Evolutionary conservation across 176 grass and related monocot species (phyloP).

Genomic region (Avena atlantica): DNA sequence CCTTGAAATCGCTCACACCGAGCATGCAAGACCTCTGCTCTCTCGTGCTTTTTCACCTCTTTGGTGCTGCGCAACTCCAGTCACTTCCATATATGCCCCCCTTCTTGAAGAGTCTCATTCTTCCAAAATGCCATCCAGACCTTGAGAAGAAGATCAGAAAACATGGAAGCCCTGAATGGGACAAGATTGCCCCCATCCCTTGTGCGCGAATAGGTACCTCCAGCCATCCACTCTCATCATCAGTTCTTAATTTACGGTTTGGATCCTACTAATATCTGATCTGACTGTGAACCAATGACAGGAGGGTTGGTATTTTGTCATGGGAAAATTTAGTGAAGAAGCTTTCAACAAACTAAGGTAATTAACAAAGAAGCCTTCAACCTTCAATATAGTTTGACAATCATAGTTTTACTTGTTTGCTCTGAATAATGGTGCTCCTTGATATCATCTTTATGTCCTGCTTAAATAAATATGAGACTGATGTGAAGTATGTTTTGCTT

Average conservation of each 20-base stretch:
- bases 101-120: not conserved
- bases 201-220: not conserved
- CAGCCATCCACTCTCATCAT: not conserved
- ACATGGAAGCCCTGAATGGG: not conserved
- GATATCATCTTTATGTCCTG: no score
- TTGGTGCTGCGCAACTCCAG: not conserved
- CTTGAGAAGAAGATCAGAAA: not conserved
- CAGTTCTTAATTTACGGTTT: not conserved
- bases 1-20: not conserved
- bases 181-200: not conserved
- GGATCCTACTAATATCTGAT: not conserved
- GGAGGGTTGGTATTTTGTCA: not conserved
- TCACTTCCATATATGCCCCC: slow-evolving; percentile 44
- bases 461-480: no score
- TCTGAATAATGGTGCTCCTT: no score
- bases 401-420: no score
- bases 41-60: not conserved
- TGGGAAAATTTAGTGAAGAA: not conserved
- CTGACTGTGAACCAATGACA: not conserved
- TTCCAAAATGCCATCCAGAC: not conserved
- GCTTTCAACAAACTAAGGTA: no score
- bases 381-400: no score
- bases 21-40: slow-evolving; percentile 8
- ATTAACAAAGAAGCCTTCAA: no score
- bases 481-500: no score